A percentile compares a stretch with the other conserved stretches of the same genome.
Conservation (phyloP, 208 protist species). For the Leishmania arabica region DNA sequence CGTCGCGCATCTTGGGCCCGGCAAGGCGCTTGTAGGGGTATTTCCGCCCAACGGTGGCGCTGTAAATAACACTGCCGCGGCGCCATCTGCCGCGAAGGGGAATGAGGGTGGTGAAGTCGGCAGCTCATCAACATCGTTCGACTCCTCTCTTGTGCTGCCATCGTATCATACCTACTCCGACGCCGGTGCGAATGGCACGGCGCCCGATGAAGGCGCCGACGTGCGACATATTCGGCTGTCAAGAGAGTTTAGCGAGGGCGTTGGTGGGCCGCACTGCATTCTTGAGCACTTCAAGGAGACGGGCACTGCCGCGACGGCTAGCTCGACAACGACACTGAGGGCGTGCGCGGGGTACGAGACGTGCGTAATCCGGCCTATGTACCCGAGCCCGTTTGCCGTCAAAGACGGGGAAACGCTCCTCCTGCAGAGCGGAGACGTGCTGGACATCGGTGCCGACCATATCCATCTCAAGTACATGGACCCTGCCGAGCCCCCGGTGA, state of each 20-base stretch:
- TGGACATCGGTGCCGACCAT: constrained; percentile 54
- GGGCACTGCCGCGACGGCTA: not conserved
- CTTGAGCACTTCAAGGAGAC: constrained; percentile 12
- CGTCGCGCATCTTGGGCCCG: constrained; percentile 45
- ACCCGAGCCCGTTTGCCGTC: constrained; percentile 2
- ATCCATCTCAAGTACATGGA: constrained; percentile 75
- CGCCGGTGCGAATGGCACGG: not conserved
- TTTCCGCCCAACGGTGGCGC: not conserved
- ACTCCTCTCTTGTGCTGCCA: constrained; percentile 21
- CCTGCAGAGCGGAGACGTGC: constrained; percentile 64
- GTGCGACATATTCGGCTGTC: constrained; percentile 18
- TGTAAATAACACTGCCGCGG: too few species aligned
- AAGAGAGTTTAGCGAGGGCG: constrained; percentile 19
- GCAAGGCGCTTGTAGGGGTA: constrained; percentile 41
- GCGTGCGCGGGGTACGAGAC: constrained; percentile 15
- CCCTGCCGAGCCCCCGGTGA: constrained; percentile 37
- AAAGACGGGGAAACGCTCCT: constrained; percentile 1
- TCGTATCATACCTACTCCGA: not conserved
- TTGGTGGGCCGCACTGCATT: constrained; percentile 33
- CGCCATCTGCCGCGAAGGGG: not conserved
- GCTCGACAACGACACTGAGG: constrained; percentile 13
- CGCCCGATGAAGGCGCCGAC: not conserved
- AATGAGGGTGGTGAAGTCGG: not conserved
- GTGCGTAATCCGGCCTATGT: constrained; percentile 14
- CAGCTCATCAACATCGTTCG: constrained; percentile 8